Conservation (phyloP, 2,329 filamentous ascomycete species). For the Colletotrichum plurivorum region DNA sequence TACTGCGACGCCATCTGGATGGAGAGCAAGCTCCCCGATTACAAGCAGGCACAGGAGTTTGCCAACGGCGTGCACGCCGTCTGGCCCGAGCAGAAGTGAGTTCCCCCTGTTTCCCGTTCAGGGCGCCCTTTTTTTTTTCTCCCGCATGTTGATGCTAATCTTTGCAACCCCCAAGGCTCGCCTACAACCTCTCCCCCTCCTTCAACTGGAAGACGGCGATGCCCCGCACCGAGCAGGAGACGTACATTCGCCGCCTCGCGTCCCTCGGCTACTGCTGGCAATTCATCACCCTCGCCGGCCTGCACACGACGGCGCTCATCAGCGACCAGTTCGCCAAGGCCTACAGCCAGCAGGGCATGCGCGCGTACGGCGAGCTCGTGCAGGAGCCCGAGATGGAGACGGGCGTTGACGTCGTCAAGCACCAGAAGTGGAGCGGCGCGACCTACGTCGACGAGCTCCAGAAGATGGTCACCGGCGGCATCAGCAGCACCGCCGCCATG, state of each 20-base stretch:
- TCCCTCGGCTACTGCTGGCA: slow-evolving; percentile 98
- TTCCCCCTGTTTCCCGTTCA: not conserved
- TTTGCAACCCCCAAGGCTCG: slow-evolving; percentile 70
- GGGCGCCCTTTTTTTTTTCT: not conserved
- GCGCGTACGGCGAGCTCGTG: slow-evolving; percentile 95
- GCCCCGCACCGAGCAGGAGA: slow-evolving; percentile 92
- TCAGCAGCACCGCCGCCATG: slow-evolving; percentile 95
- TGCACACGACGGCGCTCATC: slow-evolving; percentile 96
- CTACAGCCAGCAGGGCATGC: slow-evolving; percentile 88
- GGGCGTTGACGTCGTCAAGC: slow-evolving; percentile 94
- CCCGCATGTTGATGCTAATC: not conserved
- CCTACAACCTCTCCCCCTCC: slow-evolving; percentile 97
- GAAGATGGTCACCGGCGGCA: slow-evolving; percentile 96
- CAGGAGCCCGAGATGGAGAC: slow-evolving; percentile 97
- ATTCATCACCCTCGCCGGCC: slow-evolving; percentile 98
- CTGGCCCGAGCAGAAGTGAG: slow-evolving; percentile 96
- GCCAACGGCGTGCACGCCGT: slow-evolving; percentile 93
- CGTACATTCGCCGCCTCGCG: slow-evolving; percentile 93
- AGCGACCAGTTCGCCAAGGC: slow-evolving; percentile 89
- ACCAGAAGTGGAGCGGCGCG: slow-evolving; percentile 98
- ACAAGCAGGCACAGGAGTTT: slow-evolving; percentile 90
- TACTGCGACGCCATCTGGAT: slow-evolving; percentile 99
- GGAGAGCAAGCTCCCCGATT: slow-evolving; percentile 98
- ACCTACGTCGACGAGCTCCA: slow-evolving; percentile 94
- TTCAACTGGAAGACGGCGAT: slow-evolving; percentile 99